Conservation (phyloP, 2,329 filamentous ascomycete genomes). For the Xylaria sp. region DNA sequence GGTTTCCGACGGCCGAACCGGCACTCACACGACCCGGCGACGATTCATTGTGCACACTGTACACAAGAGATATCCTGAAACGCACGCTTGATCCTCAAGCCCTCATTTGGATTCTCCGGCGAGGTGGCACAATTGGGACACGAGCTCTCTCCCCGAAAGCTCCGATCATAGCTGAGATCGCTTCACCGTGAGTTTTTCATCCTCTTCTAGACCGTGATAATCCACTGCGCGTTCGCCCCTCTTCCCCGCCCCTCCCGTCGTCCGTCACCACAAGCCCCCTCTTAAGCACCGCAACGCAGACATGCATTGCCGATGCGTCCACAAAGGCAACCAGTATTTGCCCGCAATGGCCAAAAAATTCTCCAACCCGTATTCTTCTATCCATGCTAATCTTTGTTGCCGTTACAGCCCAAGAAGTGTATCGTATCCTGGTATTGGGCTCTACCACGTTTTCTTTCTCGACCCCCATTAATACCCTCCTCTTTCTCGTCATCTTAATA, state of each 20-base stretch:
- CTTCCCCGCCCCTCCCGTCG: constrained; percentile 46
- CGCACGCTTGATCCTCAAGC: constrained; percentile 38
- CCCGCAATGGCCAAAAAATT: constrained; percentile 14
- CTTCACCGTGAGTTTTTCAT: constrained; percentile 40
- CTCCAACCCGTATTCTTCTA: constrained; percentile 8
- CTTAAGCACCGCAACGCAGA: constrained; percentile 15
- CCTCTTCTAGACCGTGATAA: constrained; percentile 36
- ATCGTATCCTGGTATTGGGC: constrained; percentile 46
- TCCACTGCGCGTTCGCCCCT: constrained; percentile 44
- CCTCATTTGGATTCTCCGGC: constrained; percentile 40
- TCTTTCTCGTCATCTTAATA: constrained; percentile 41
- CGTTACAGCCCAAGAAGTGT: constrained; percentile 46
- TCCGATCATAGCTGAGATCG: constrained; percentile 38
- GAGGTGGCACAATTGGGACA: constrained; percentile 37
- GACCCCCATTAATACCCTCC: constrained; percentile 35
- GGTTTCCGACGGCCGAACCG: constrained; percentile 42
- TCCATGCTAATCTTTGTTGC: constrained; percentile 36
- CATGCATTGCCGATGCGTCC: constrained; percentile 11
- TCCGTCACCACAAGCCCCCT: constrained; percentile 24
- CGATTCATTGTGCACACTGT: constrained; percentile 44
- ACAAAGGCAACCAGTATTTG: constrained; percentile 10
- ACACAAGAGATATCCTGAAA: constrained; percentile 38
- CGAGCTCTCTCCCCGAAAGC: constrained; percentile 36
- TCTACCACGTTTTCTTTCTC: constrained; percentile 38
- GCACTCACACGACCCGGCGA: constrained; percentile 46